Base-by-base conservation (phyloP, 108 stramenopile genomes). In the Pseudonitzschia delicatissima region DNA sequence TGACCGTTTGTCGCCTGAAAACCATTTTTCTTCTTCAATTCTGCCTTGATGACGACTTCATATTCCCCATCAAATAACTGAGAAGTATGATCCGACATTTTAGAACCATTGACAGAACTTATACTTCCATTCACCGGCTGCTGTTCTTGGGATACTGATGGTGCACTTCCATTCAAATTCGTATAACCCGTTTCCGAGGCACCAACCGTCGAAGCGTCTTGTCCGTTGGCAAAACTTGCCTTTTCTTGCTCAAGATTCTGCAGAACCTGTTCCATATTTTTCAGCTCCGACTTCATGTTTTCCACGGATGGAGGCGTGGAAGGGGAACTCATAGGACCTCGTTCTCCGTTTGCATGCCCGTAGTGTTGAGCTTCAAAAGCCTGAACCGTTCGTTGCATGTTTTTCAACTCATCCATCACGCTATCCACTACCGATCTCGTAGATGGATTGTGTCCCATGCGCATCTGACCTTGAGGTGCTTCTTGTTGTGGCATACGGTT, bases 21-120 rank as follows among this genome's bases (percentile, higher is more conserved):
- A 4, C 25, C 50, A 25, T 12, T 51, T 51, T 51, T 51, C 13
- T 25, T 4, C 50, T 51, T 51, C 6, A 51, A 0, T 51, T 51
- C 50, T 51, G 50, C 50, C 20, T 51, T 51, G 23, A 51, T 51
- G 50, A 51, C 50, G 23, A 51, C 50, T 51, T 23, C 50, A 26
- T 51, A 51, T 51, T 51, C 50, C 50, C 50, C 50, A 51, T 23
- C 25, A 23, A 51, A 23, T 18, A 28, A 23, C 0, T 25, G 23
- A 28, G 26, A 18, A 25, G 26, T 25, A 26, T 51, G 12, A 25
- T 51, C 50, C 21, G 50, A 3, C 0, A 3, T 26, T 11, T 13
- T 51, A 25, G 50, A 51, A 28, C 50, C 50, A 28, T 23, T 23
- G 3, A 6, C 2, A 5, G 0, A 8, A 25, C 5, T 28, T 51